Base-by-base conservation (phyloP, 345 rosid species). In the Heritiera littoralis region DNA sequence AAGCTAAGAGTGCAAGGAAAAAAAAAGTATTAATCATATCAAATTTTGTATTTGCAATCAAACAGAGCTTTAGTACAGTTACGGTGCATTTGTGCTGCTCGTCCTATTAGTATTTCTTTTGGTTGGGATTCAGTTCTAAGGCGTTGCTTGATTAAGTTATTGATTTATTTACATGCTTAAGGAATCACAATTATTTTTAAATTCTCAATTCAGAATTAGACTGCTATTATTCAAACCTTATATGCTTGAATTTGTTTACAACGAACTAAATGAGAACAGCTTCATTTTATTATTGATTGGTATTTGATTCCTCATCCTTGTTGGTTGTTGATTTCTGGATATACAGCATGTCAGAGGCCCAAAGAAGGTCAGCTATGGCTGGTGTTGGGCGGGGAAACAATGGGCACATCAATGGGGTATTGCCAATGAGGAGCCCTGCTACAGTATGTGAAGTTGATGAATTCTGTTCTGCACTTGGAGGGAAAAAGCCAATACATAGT, bases 401-500 rank as follows among this genome's bases (percentile, higher is more conserved):
- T 59, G 98, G 96, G 65, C 79, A 85, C 72, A 71, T 82, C 60
- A 90, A 88, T 84, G 90, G 89, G 58, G 83, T 84, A 46, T 86
- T 87, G 59, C 85, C 95, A 0, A 81, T 81, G 58, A 87, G 93
- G 79, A 90, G 84, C 78, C 87, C 94, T 45, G 93, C 88, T 65
- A 66, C 92, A 20, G 80, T 87, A 66, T 84, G 90, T 40, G 86
- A 87, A 79, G 93, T 96, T 40, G 92, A 94, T 76, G 92, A 90
- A 70, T 97, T 97, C 81, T 94, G 98, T 85, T 80, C 73, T 83
- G 86, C 96, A 55, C 98, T 97, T 59, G 91, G 94, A 72, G 99
- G 99, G 80, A 82, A 92, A 59, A 90, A 70, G 84, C 97, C 98
- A 70, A 89, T 97, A 32, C 98, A 92, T 72, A 97, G 98, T 83